A percentile compares a stretch with the other conserved stretches of the same genome.
Evolutionary conservation across 805 yeast species (phyloP).

Genomic region (Starmerella potacharoeniae): DNA sequence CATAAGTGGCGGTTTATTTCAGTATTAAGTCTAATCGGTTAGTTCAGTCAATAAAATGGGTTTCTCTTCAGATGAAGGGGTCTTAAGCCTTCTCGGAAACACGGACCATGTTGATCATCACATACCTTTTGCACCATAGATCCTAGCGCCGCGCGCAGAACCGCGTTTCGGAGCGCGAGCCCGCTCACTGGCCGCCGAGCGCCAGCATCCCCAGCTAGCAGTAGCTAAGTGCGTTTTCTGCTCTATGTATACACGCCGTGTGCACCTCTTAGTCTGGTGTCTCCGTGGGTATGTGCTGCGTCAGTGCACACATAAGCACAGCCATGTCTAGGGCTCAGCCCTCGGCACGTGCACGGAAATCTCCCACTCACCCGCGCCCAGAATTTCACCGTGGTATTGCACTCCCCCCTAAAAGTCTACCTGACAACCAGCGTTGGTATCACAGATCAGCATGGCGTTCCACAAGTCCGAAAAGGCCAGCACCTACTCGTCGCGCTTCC

Average conservation of each 20-base stretch:
- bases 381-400: neutral
- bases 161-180: neutral
- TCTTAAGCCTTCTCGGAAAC: conserved; percentile 32
- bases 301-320: no score
- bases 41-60: conserved; percentile 24
- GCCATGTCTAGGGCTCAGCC: neutral
- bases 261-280: no score
- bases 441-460: conserved; percentile 51
- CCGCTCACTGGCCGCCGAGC: no score
- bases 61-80: conserved; percentile 30
- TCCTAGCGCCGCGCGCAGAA: no score
- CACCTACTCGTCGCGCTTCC: conserved; percentile 98
- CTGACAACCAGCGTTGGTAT: neutral
- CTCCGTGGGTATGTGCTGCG: no score
- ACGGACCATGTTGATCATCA: conserved; percentile 31
- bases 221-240: no score
- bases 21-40: conserved; percentile 1
- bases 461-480: conserved; percentile 60
- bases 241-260: no score
- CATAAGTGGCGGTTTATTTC: no score
- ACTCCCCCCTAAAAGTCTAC: neutral
- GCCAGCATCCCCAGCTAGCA: no score
- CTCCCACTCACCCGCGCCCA: neutral
- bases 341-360: neutral
- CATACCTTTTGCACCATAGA: conserved; percentile 5